Evolutionary conservation across 768 basidiomycete genomes (phyloP).

Genomic region (Tulasnella sp.): DNA sequence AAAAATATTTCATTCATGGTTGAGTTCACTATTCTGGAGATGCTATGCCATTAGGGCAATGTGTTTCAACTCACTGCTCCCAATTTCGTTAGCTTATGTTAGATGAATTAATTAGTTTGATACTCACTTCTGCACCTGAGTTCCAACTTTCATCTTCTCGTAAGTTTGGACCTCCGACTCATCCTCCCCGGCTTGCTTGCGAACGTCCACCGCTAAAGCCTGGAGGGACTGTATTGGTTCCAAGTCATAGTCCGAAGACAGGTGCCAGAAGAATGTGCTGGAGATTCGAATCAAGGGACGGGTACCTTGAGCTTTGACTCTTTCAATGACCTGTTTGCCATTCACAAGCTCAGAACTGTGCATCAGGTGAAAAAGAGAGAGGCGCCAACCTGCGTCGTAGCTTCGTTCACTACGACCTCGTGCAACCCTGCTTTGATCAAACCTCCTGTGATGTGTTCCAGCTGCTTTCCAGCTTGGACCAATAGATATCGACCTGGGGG

Average conservation of each 20-base stretch:
- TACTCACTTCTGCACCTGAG: slow-evolving; percentile 76
- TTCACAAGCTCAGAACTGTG: background rate
- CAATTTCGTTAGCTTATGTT: background rate
- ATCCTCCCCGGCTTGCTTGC: slow-evolving; percentile 40
- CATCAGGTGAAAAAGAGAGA: background rate
- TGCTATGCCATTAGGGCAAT: slow-evolving; percentile 68
- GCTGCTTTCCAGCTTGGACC: slow-evolving; percentile 93
- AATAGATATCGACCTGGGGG: slow-evolving; percentile 75
- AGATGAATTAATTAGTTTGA: slow-evolving; percentile 12
- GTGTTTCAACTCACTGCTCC: slow-evolving; percentile 66
- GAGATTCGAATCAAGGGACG: slow-evolving; percentile 94
- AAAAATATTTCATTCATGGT: background rate
- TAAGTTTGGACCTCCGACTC: slow-evolving; percentile 43
- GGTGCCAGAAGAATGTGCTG: slow-evolving; percentile 94
- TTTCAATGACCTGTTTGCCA: slow-evolving; percentile 54
- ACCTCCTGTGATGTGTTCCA: slow-evolving; percentile 72
- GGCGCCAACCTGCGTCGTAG: slow-evolving; percentile 61
- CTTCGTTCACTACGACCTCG: slow-evolving; percentile 86
- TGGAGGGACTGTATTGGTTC: slow-evolving; percentile 55
- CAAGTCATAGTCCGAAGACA: slow-evolving; percentile 81
- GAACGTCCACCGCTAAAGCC: slow-evolving; percentile 46
- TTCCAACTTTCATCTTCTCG: slow-evolving; percentile 78
- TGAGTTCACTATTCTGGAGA: background rate
- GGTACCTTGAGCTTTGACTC: slow-evolving; percentile 54
- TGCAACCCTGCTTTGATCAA: slow-evolving; percentile 90